These are phyloP conservation scores for Cylindrotheca fusiformis DNA, from an alignment of 108 stramenopile genomes.

Conservation along the genomic window DNA sequence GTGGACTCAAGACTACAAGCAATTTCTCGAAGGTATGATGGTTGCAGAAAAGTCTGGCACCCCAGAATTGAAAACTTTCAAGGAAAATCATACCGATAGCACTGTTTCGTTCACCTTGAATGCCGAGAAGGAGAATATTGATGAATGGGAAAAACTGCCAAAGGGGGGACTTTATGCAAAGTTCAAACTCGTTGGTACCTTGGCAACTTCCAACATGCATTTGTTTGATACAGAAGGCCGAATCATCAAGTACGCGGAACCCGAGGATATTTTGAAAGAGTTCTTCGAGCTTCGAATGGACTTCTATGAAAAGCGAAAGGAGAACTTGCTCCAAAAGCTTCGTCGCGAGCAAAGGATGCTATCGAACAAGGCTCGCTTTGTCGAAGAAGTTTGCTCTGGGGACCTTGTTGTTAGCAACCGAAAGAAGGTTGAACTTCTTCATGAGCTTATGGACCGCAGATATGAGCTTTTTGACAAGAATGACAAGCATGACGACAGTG, in stretches of 20 bases:
- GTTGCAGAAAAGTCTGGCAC: constrained; percentile 39
- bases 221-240: constrained; percentile 80
- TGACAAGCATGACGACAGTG: constrained; percentile 49
- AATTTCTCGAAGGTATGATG: constrained; percentile 67
- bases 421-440: constrained; percentile 86
- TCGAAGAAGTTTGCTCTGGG: constrained; percentile 92
- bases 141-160: constrained; percentile 65
- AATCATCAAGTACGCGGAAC: constrained; percentile 82
- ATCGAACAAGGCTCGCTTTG: constrained; percentile 97
- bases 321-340: constrained; percentile 60
- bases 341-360: constrained; percentile 75
- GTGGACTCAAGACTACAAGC: constrained; percentile 99
- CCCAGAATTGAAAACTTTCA: constrained; percentile 88
- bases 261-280: constrained; percentile 79
- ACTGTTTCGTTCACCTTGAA: constrained; percentile 93
- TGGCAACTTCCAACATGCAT: constrained; percentile 96
- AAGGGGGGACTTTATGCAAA: constrained; percentile 87
- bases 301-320: constrained; percentile 92
- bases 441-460: constrained; percentile 77
- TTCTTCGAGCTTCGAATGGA: constrained; percentile 87
- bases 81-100: constrained; percentile 97
- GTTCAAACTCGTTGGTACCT: constrained; percentile 88
- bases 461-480: constrained; percentile 82
- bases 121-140: constrained; percentile 76
- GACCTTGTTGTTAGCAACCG: constrained; percentile 91